Percentiles rank a stretch among this genome's conserved stretches.
phyloP scores from a whole-genome alignment of 2,329 filamentous ascomycete genomes.

The Talaromyces sp. region DNA sequence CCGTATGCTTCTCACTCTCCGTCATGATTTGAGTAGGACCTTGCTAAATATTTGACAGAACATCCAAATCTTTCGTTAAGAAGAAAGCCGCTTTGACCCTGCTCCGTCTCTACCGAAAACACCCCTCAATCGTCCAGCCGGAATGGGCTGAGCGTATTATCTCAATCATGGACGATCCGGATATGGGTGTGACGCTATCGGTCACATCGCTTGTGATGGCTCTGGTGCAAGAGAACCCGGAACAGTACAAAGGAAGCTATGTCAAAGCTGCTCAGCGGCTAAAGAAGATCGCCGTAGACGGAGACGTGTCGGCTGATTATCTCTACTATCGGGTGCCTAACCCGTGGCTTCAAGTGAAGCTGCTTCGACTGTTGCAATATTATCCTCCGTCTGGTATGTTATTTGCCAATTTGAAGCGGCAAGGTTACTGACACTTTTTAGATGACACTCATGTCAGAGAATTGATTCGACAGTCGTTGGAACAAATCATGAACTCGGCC shows the following conservation, averaged over 20 bases:
- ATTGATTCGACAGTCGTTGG: constrained; percentile 85
- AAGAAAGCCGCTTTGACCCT: constrained; percentile 97
- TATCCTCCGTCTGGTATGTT: constrained; percentile 82
- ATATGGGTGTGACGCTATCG: constrained; percentile 90
- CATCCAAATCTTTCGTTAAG: constrained; percentile 96
- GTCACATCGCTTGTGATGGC: constrained; percentile 95
- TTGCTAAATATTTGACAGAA: constrained; percentile 41
- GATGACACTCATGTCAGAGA: constrained; percentile 90
- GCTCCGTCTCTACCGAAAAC: constrained; percentile 88
- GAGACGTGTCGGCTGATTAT: constrained; percentile 85
- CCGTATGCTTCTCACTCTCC: constrained; percentile 60
- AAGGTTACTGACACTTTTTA: constrained; percentile 31
- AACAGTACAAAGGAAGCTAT: constrained; percentile 90
- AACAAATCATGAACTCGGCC: constrained; percentile 85
- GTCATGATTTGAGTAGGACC: neutral
- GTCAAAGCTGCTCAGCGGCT: constrained; percentile 86
- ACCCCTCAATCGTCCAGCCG: constrained; percentile 86
- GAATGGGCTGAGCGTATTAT: constrained; percentile 98
- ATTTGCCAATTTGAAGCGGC: neutral
- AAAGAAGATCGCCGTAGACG: constrained; percentile 86
- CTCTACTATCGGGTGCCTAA: constrained; percentile 99
- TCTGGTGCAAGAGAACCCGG: constrained; percentile 87
- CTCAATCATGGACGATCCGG: constrained; percentile 95
- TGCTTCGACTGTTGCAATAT: constrained; percentile 87
- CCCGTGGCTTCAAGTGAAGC: constrained; percentile 96